Evolutionary conservation across 352 stramenopile species (phyloP).

Genomic region (Sclerospora graminicola): DNA sequence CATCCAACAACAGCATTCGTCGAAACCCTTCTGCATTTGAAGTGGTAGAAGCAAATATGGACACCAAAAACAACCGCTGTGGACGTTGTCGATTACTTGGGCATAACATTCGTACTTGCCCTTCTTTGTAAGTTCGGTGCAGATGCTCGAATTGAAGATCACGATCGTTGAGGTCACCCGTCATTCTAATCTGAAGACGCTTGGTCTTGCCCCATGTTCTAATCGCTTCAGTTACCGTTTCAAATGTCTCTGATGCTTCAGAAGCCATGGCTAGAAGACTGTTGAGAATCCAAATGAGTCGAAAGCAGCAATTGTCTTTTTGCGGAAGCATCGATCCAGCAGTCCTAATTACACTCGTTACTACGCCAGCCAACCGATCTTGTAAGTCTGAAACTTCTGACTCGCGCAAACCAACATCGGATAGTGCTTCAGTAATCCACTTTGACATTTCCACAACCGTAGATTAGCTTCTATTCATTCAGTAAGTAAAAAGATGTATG

Average conservation of each 20-base stretch:
- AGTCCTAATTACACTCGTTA: constrained; percentile 53
- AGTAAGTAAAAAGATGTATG: not conserved
- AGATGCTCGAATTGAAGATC: no score
- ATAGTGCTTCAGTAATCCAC: constrained; percentile 65
- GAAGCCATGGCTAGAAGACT: constrained; percentile 52
- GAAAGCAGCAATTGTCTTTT: constrained; percentile 46
- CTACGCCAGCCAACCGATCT: constrained; percentile 48
- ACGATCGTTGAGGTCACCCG: no score
- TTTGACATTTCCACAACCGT: constrained; percentile 10
- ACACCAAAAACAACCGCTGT: no score
- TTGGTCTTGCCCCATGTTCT: no score
- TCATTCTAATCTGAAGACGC: no score
- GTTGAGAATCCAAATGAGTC: constrained; percentile 75
- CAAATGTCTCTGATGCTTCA: constrained; percentile 35
- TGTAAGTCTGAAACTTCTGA: constrained; percentile 65
- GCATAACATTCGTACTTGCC: no score
- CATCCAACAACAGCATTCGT: no score
- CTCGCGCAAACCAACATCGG: constrained; percentile 52
- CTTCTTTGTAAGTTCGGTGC: no score
- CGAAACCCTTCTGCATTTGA: no score
- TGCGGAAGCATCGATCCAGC: constrained; percentile 27
- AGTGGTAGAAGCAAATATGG: no score
- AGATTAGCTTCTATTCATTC: constrained; percentile 1
- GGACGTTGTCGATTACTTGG: no score
- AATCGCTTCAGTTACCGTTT: constrained; percentile 53